These are phyloP conservation scores for Sophora flavescens DNA, from an alignment of 306 rosid genomes.

Conservation along the genomic window DNA sequence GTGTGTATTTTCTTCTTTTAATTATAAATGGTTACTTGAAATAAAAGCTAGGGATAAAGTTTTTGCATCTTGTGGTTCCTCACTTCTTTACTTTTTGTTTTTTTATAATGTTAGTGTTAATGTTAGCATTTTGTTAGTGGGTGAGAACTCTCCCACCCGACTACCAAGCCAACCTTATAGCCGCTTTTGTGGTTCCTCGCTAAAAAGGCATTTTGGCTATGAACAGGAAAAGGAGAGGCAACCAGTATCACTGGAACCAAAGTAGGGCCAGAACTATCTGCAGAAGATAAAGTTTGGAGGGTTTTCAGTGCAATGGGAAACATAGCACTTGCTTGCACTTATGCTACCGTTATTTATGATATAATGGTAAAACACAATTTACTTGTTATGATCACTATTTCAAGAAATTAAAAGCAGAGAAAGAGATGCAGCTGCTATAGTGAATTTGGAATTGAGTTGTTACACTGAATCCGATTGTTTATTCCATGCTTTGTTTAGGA, in stretches of 20 bases:
- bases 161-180: too few species aligned
- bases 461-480: constrained; percentile 23
- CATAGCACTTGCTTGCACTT: constrained; percentile 74
- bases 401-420: not conserved
- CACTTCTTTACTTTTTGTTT: too few species aligned
- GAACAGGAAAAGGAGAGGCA: constrained; percentile 57
- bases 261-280: constrained; percentile 50
- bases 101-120: too few species aligned
- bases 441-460: constrained; percentile 12
- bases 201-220: not conserved
- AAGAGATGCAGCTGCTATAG: not conserved
- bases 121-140: too few species aligned
- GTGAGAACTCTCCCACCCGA: too few species aligned
- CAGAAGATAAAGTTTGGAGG: constrained; percentile 61
- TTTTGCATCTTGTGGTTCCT: too few species aligned
- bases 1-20: not conserved
- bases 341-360: constrained; percentile 59
- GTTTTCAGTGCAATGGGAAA: constrained; percentile 69
- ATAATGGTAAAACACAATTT: constrained; percentile 53
- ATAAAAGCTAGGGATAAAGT: not conserved
- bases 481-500: constrained; percentile 55
- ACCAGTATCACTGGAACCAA: constrained; percentile 52
- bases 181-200: too few species aligned
- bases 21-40: not conserved
- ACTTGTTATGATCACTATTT: not conserved